phyloP scores from a whole-genome alignment of 2,329 filamentous ascomycete genomes.

The Aspergillus chevalieri region DNA sequence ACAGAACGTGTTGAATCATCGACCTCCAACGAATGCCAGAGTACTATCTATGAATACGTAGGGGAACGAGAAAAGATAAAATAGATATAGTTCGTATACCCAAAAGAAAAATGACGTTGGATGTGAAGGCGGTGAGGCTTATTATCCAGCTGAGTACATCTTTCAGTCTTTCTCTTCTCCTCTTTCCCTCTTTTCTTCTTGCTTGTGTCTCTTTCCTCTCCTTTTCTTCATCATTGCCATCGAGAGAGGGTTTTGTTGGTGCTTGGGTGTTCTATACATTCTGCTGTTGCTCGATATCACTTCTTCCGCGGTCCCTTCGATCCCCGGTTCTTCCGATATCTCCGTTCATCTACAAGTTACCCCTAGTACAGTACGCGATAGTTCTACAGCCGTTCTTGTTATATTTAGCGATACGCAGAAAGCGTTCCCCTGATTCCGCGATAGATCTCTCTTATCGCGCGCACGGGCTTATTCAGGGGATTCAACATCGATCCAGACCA shows the following conservation, averaged over 20 bases:
- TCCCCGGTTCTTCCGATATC: background rate
- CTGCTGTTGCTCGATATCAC: background rate
- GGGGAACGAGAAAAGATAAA: too few species aligned
- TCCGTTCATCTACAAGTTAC: background rate
- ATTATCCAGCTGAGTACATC: background rate
- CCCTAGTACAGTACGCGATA: background rate
- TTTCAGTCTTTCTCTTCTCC: background rate
- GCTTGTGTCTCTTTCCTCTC: background rate
- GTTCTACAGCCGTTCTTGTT: background rate
- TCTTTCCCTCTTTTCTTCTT: background rate
- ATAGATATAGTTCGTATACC: too few species aligned
- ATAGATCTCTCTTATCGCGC: background rate
- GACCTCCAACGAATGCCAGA: too few species aligned
- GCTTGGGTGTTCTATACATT: background rate
- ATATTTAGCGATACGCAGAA: background rate
- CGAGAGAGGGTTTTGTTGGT: background rate
- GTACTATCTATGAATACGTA: too few species aligned
- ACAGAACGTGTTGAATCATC: too few species aligned
- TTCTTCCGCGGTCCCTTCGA: background rate
- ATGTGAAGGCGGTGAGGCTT: background rate
- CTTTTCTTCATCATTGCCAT: background rate
- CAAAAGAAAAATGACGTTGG: too few species aligned
- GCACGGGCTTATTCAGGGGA: background rate
- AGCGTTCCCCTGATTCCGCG: background rate
- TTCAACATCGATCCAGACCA: slow-evolving; percentile 2